phyloP scores from a whole-genome alignment of 2,329 filamentous ascomycete genomes.

The Bipolaris zeicola region DNA sequence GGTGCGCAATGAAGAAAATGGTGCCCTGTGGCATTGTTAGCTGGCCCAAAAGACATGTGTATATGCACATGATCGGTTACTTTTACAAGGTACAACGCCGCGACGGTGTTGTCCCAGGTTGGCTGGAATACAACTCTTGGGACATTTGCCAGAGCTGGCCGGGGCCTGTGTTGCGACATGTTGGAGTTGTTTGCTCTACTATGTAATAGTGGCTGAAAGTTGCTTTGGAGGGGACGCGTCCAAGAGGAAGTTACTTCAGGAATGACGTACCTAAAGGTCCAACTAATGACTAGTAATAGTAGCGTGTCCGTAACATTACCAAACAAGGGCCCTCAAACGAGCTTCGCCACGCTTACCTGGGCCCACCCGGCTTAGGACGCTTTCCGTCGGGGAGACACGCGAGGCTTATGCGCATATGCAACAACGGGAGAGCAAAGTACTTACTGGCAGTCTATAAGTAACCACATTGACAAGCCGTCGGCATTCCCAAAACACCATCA shows the following conservation, averaged over 20 bases:
- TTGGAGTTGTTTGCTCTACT: constrained; percentile 22
- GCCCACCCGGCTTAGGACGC: constrained; percentile 1
- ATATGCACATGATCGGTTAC: constrained; percentile 15
- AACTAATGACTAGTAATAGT: not conserved
- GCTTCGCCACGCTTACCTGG: not conserved
- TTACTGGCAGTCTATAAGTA: not conserved
- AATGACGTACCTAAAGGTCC: constrained; percentile 13
- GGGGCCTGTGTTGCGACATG: constrained; percentile 40
- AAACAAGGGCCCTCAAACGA: not conserved
- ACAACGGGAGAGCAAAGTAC: not conserved
- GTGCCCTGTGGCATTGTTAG: constrained; percentile 64
- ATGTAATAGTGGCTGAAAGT: not conserved
- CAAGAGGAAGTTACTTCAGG: constrained; percentile 4
- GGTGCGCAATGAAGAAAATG: constrained; percentile 77
- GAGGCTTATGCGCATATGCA: not conserved
- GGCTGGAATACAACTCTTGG: constrained; percentile 38
- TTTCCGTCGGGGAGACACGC: constrained; percentile 10
- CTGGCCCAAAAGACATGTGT: not conserved
- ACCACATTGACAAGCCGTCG: not conserved
- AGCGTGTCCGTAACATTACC: too few species aligned
- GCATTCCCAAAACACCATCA: not conserved
- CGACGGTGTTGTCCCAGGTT: constrained; percentile 32
- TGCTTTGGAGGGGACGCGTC: constrained; percentile 6
- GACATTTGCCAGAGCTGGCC: constrained; percentile 34
- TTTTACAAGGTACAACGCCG: constrained; percentile 41